phyloP scores from a whole-genome alignment of 768 basidiomycete species.

The Kwoniella europaea region DNA sequence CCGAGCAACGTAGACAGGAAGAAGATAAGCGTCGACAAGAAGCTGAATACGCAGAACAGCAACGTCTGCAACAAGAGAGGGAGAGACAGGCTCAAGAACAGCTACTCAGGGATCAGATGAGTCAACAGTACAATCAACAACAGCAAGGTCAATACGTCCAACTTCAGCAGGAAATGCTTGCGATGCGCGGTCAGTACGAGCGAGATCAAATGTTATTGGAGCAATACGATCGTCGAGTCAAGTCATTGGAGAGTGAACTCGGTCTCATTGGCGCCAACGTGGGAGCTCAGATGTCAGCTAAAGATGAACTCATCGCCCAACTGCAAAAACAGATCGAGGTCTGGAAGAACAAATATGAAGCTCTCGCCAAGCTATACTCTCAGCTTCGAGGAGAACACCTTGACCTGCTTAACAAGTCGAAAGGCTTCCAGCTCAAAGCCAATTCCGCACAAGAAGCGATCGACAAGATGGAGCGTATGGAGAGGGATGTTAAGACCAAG shows the following conservation, averaged over 20 bases:
- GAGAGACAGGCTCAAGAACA: constrained; percentile 89
- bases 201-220: constrained; percentile 96
- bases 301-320: constrained; percentile 93
- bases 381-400: constrained; percentile 96
- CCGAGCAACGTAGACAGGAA: constrained; percentile 78
- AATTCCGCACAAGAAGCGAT: constrained; percentile 98
- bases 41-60: constrained; percentile 85
- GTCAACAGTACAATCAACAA: constrained; percentile 70
- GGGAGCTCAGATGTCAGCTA: constrained; percentile 81
- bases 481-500: constrained; percentile 96
- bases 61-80: constrained; percentile 82
- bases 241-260: constrained; percentile 90
- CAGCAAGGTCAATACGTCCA: constrained; percentile 74
- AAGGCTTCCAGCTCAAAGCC: constrained; percentile 95
- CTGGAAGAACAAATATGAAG: constrained; percentile 99
- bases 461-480: constrained; percentile 98
- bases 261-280: constrained; percentile 74
- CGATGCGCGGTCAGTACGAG: constrained; percentile 95
- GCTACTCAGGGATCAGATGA: constrained; percentile 64
- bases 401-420: constrained; percentile 95
- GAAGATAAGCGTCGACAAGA: constrained; percentile 80
- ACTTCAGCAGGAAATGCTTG: constrained; percentile 85
- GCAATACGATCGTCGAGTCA: constrained; percentile 95
- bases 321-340: constrained; percentile 94
- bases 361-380: constrained; percentile 96